Evolutionary conservation across 257 asterid species (phyloP).

Genomic region (Salvia rosmarinus): DNA sequence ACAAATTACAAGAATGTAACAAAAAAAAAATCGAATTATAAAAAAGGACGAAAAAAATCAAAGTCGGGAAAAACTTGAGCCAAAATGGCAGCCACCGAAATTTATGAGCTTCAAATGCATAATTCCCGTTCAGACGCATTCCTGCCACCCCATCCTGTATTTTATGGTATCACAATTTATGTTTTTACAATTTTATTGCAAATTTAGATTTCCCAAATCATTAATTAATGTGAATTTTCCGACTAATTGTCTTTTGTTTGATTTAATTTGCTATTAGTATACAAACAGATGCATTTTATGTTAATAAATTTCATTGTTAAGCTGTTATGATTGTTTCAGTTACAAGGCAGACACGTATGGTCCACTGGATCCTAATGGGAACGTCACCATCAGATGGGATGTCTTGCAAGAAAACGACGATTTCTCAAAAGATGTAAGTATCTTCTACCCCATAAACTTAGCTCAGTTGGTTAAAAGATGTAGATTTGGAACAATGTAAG

Average conservation of each 20-base stretch:
- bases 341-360: slow-evolving; percentile 81
- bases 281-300: neutral
- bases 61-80: neutral
- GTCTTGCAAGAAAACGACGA: slow-evolving; percentile 45
- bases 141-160: slow-evolving; percentile 38
- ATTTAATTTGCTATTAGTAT: neutral
- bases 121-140: slow-evolving; percentile 41
- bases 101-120: slow-evolving; percentile 45
- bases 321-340: slow-evolving; percentile 52
- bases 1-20: too few species aligned
- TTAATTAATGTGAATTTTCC: slow-evolving; percentile 19
- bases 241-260: slow-evolving; percentile 17
- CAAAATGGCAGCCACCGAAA: slow-evolving; percentile 47
- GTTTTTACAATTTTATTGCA: neutral
- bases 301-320: neutral
- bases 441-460: too few species aligned
- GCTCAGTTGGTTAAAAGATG: too few species aligned
- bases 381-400: slow-evolving; percentile 81
- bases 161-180: slow-evolving; percentile 29
- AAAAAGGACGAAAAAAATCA: neutral
- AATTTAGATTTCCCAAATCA: slow-evolving; percentile 33
- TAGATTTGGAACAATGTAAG: too few species aligned
- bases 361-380: slow-evolving; percentile 79
- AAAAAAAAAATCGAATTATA: neutral
- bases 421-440: slow-evolving; percentile 54